Evolutionary conservation across 148 eudicot genomes (phyloP).

Genomic region (Cornus kousa): DNA sequence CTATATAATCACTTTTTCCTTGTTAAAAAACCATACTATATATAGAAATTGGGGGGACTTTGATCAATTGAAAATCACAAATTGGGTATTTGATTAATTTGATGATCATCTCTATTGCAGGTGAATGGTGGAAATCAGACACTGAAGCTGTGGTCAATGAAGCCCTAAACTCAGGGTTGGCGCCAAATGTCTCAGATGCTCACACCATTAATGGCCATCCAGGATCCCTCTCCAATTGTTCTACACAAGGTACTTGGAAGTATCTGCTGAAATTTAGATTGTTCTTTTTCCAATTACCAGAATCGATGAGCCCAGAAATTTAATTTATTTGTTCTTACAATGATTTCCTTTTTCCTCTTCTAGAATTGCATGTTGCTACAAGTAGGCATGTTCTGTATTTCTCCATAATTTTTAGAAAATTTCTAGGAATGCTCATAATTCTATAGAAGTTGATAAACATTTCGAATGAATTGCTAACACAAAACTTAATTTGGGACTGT

Average conservation of each 20-base stretch:
- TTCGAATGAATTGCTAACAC: neutral
- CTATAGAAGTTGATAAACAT: neutral
- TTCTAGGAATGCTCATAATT: no score
- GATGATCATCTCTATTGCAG: slow-evolving; percentile 15
- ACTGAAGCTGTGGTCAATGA: slow-evolving; percentile 46
- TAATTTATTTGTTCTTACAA: no score
- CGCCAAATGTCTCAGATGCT: slow-evolving; percentile 62
- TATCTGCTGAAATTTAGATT: no score
- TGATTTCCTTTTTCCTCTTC: no score
- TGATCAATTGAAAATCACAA: neutral
- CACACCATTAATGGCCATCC: slow-evolving; percentile 61
- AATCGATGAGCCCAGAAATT: no score
- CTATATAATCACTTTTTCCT: neutral
- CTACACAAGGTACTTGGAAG: slow-evolving; percentile 29
- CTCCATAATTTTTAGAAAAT: no score
- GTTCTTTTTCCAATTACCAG: no score
- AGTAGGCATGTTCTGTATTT: no score
- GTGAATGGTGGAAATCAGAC: slow-evolving; percentile 71
- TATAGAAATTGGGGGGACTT: neutral
- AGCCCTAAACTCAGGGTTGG: slow-evolving; percentile 50
- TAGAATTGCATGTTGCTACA: no score
- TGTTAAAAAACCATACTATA: neutral
- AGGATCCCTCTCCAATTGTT: slow-evolving; percentile 38
- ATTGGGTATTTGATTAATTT: neutral
- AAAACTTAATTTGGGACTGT: neutral